Evolutionary conservation across 1,284 basidiomycete genomes (phyloP).

Genomic region (Malassezia brasiliensis): DNA sequence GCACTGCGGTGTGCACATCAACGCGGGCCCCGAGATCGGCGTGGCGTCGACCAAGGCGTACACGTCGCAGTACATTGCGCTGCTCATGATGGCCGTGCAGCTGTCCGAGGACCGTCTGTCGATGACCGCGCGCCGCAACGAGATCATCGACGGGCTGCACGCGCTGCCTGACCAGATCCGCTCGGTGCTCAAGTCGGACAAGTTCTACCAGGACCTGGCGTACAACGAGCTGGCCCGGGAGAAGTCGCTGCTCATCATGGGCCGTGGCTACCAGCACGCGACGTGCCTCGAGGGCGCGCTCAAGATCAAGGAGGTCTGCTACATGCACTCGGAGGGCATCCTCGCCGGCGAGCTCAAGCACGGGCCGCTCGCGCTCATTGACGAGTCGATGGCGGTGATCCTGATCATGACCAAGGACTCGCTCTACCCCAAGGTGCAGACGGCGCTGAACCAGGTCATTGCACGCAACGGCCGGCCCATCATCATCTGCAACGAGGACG

Average conservation of each 20-base stretch:
- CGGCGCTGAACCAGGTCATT: slow-evolving; percentile 88
- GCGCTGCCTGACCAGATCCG: slow-evolving; percentile 82
- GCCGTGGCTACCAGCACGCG: slow-evolving; percentile 92
- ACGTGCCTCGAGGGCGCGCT: slow-evolving; percentile 96
- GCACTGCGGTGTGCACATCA: slow-evolving; percentile 99
- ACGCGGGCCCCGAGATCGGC: slow-evolving; percentile 97
- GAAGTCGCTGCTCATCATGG: slow-evolving; percentile 90
- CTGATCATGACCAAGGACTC: slow-evolving; percentile 99
- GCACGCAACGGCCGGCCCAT: slow-evolving; percentile 89
- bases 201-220: slow-evolving; percentile 70
- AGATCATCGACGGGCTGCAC: slow-evolving; percentile 90
- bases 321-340: slow-evolving; percentile 56
- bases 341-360: slow-evolving; percentile 98
- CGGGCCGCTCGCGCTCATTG: slow-evolving; percentile 89
- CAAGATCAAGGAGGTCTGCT: slow-evolving; percentile 95
- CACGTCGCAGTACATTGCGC: slow-evolving; percentile 96
- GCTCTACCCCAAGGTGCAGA: slow-evolving; percentile 94
- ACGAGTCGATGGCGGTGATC: slow-evolving; percentile 75
- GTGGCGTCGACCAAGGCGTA: slow-evolving; percentile 99
- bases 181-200: slow-evolving; percentile 72
- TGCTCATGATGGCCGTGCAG: slow-evolving; percentile 96
- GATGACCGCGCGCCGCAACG: slow-evolving; percentile 74
- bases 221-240: slow-evolving; percentile 66
- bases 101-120: slow-evolving; percentile 93
- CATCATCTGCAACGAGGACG: slow-evolving; percentile 90